Percentiles rank a stretch among this genome's conserved stretches.
Evolutionary conservation across 495 filamentous ascomycete species (phyloP).

Genomic region (Penicillium fimorum): DNA sequence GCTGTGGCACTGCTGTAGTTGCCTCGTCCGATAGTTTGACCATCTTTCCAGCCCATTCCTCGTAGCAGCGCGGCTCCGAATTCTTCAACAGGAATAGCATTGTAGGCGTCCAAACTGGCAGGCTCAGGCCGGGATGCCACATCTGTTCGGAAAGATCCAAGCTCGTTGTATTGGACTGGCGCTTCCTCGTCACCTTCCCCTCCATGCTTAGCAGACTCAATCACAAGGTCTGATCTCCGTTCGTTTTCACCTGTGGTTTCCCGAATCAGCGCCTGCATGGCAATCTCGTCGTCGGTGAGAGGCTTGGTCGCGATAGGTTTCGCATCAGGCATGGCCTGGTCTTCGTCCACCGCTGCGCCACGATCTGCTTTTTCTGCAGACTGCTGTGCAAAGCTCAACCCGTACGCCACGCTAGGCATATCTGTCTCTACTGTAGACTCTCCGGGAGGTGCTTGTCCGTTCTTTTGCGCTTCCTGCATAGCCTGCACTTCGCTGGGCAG

Average conservation of each 20-base stretch:
- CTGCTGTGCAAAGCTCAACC: constrained; percentile 44
- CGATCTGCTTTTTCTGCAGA: constrained; percentile 23
- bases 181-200: constrained; percentile 20
- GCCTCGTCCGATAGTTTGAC: constrained; percentile 64
- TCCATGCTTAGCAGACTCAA: constrained; percentile 41
- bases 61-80: constrained; percentile 86
- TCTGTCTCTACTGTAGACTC: constrained; percentile 34
- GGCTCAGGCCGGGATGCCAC: constrained; percentile 70
- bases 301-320: constrained; percentile 29
- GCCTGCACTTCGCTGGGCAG: constrained; percentile 53
- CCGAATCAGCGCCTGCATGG: constrained; percentile 71
- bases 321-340: constrained; percentile 34
- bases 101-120: constrained; percentile 80
- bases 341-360: constrained; percentile 16
- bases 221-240: constrained; percentile 56
- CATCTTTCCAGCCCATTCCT: constrained; percentile 94
- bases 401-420: constrained; percentile 44
- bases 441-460: constrained; percentile 29
- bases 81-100: constrained; percentile 83
- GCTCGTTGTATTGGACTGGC: constrained; percentile 51
- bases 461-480: constrained; percentile 37
- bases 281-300: constrained; percentile 69
- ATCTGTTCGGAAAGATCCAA: constrained; percentile 65
- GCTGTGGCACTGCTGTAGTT: constrained; percentile 37
- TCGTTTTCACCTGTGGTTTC: constrained; percentile 52